Percentiles rank a stretch among this genome's conserved stretches.
These are phyloP conservation scores for Candida golubevii DNA, from an alignment of 805 yeast species.

Conservation along the genomic window DNA sequence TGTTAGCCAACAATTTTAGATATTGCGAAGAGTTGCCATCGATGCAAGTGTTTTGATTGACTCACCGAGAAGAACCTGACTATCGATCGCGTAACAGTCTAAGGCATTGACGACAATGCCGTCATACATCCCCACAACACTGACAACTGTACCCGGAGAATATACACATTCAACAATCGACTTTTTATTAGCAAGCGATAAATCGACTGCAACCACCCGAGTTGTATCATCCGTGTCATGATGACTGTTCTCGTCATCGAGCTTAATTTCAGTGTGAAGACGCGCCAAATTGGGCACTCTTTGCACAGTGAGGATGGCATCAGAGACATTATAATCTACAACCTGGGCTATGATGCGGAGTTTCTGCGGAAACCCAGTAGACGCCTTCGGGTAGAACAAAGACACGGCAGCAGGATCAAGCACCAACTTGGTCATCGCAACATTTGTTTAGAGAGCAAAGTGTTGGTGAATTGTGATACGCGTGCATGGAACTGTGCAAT, in stretches of 20 bases:
- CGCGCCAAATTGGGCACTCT: constrained; percentile 18
- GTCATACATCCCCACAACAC: constrained; percentile 28
- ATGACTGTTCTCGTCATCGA: constrained; percentile 7
- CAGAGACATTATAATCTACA: constrained; percentile 14
- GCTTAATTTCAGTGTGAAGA: constrained; percentile 12
- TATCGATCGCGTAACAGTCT: constrained; percentile 20
- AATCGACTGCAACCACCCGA: constrained; percentile 4
- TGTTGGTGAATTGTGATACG: not conserved
- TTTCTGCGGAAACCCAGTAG: constrained; percentile 17
- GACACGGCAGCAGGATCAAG: constrained; percentile 24
- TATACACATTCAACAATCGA: not conserved
- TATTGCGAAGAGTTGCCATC: constrained; percentile 11
- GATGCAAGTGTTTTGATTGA: constrained; percentile 14
- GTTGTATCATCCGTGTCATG: not conserved
- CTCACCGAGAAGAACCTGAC: constrained; percentile 12
- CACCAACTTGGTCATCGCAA: constrained; percentile 27
- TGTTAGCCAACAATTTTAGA: too few species aligned
- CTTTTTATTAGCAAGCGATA: not conserved
- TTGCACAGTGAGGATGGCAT: constrained; percentile 13
- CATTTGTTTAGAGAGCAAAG: not conserved
- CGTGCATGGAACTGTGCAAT: not conserved
- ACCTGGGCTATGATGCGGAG: constrained; percentile 31
- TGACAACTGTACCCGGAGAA: constrained; percentile 24
- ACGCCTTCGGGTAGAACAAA: constrained; percentile 22
- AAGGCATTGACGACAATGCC: constrained; percentile 23